These are phyloP conservation scores for Zostera marina DNA, from an alignment of 116 monocot species.

Conservation along the genomic window DNA sequence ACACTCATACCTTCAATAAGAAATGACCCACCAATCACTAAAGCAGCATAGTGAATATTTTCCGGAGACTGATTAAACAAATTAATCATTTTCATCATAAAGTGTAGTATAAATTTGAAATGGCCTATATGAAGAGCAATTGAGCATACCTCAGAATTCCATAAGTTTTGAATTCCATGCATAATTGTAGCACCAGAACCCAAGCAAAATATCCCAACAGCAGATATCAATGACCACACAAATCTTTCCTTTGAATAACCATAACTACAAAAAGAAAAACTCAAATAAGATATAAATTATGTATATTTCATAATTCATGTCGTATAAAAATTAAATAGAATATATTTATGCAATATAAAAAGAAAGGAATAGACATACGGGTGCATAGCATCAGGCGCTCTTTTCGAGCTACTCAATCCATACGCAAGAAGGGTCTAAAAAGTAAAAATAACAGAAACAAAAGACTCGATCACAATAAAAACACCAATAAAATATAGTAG, in stretches of 20 bases:
- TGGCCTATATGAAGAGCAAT: not conserved
- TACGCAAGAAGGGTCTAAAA: conserved; percentile 85
- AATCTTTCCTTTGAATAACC: conserved; percentile 99
- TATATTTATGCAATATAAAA: not conserved
- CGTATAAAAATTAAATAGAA: too few species aligned
- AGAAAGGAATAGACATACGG: conserved; percentile 28
- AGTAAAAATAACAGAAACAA: not conserved
- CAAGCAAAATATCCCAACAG: conserved; percentile 97
- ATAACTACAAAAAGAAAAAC: conserved; percentile 40
- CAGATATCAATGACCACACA: conserved; percentile 99
- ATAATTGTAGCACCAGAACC: conserved; percentile 98
- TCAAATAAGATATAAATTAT: not conserved
- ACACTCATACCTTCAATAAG: conserved; percentile 74
- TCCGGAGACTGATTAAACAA: conserved; percentile 60
- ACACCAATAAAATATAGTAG: conserved; percentile 2
- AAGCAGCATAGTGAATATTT: conserved; percentile 91
- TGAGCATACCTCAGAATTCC: conserved; percentile 44
- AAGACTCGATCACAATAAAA: conserved; percentile 3
- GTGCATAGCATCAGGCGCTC: conserved; percentile 96
- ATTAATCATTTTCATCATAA: not conserved
- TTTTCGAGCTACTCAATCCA: conserved; percentile 92
- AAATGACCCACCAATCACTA: conserved; percentile 96
- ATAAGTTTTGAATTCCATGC: conserved; percentile 87
- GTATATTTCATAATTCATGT: too few species aligned
- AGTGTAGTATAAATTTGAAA: not conserved